Conservation (phyloP, 1,284 basidiomycete genomes). For the Stygiomarasmius scandens region DNA sequence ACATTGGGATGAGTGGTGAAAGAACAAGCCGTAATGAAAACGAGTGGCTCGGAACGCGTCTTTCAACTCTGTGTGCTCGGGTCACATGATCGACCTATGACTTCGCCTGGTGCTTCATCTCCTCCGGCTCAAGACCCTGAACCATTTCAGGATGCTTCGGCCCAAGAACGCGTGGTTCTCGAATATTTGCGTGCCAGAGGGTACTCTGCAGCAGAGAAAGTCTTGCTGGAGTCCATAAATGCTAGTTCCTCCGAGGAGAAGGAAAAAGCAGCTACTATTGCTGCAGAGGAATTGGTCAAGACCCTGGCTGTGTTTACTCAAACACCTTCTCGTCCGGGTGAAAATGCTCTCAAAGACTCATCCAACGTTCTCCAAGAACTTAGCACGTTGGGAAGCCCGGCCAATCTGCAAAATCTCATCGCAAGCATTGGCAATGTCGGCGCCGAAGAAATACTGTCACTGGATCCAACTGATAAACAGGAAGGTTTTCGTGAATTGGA, state of each 20-base stretch:
- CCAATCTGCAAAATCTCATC: constrained; percentile 73
- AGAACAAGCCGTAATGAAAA: background rate
- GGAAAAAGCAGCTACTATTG: constrained; percentile 51
- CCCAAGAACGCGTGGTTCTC: constrained; percentile 68
- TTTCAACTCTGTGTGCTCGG: constrained; percentile 1
- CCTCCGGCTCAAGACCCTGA: constrained; percentile 41
- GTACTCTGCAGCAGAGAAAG: constrained; percentile 76
- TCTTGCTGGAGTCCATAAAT: constrained; percentile 72
- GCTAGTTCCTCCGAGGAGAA: constrained; percentile 55
- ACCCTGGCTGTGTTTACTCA: constrained; percentile 66
- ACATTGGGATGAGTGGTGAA: constrained; percentile 29
- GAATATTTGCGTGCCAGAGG: constrained; percentile 87
- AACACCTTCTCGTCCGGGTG: constrained; percentile 62
- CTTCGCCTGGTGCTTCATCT: constrained; percentile 43
- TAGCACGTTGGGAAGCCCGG: constrained; percentile 61
- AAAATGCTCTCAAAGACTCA: constrained; percentile 69
- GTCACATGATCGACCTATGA: constrained; percentile 21
- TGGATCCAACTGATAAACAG: constrained; percentile 89
- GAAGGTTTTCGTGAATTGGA: constrained; percentile 87
- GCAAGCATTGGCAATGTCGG: constrained; percentile 76
- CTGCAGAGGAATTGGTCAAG: constrained; percentile 68
- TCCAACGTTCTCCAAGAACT: constrained; percentile 67
- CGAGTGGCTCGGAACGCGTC: background rate
- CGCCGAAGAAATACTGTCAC: constrained; percentile 79
- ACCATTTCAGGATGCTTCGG: constrained; percentile 35